Percentiles rank a stretch among this genome's conserved stretches.
phyloP scores from a whole-genome alignment of 2,329 filamentous ascomycete genomes.

The Claviceps quebecensis region DNA sequence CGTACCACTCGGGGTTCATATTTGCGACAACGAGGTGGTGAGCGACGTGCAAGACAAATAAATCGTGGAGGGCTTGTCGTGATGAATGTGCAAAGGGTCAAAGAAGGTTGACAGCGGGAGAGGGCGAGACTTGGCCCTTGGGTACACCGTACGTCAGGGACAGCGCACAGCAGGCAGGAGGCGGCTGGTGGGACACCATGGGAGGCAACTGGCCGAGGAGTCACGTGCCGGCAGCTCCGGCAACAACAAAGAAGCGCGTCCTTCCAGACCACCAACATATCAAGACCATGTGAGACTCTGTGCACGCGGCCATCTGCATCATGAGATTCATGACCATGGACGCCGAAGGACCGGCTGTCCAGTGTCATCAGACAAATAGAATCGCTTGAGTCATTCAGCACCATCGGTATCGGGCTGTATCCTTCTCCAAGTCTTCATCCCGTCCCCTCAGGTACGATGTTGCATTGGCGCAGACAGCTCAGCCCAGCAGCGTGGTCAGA shows the following conservation, averaged over 20 bases:
- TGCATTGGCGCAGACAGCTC: neutral
- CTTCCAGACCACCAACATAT: too few species aligned
- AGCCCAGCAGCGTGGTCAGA: neutral
- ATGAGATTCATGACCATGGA: too few species aligned
- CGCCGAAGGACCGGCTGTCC: too few species aligned
- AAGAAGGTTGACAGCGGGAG: slow-evolving; percentile 11
- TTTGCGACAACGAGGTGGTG: slow-evolving; percentile 26
- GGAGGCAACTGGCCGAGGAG: slow-evolving; percentile 11
- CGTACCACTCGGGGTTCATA: slow-evolving; percentile 92
- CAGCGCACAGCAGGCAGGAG: slow-evolving; percentile 5
- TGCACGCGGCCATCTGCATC: too few species aligned
- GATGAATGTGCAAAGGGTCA: slow-evolving; percentile 14
- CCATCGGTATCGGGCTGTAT: neutral
- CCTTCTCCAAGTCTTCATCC: neutral
- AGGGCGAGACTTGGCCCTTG: slow-evolving; percentile 9
- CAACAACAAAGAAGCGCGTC: neutral
- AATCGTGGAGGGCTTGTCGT: slow-evolving; percentile 7
- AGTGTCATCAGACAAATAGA: too few species aligned
- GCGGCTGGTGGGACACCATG: slow-evolving; percentile 5
- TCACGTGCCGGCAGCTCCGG: slow-evolving; percentile 13
- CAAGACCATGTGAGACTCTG: too few species aligned
- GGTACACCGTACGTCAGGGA: slow-evolving; percentile 25
- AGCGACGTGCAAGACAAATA: slow-evolving; percentile 1
- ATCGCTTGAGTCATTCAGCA: neutral
- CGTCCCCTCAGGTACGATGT: slow-evolving; percentile 1